Conservation (phyloP, 208 protist species). For the Crithidia acanthocephali region DNA sequence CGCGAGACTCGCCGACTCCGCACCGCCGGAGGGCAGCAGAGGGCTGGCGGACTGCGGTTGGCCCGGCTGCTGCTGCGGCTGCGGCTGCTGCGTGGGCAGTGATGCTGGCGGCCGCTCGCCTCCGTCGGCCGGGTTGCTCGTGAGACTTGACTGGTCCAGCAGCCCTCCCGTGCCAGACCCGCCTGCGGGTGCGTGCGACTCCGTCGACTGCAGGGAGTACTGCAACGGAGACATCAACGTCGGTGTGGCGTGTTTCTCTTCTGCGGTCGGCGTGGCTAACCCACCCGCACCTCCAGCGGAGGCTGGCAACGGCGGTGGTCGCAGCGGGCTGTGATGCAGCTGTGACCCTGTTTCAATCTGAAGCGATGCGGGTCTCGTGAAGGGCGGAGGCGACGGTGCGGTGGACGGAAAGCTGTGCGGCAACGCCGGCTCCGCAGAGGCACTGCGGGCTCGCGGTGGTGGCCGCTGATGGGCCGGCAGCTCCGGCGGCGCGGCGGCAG, state of each 20-base stretch:
- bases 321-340: not conserved
- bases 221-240: constrained; percentile 14
- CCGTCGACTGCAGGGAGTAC: constrained; percentile 5
- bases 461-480: constrained; percentile 23
- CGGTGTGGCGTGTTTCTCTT: not conserved
- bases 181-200: not conserved
- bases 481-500: constrained; percentile 1
- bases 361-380: too few relatives aligned
- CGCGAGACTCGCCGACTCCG: not conserved
- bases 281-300: not conserved
- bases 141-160: not conserved
- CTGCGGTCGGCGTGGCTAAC: not conserved
- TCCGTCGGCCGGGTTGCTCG: not conserved
- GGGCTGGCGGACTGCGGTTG: not conserved
- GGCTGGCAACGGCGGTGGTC: not conserved
- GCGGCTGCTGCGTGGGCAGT: not conserved
- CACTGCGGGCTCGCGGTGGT: constrained; percentile 24
- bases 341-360: too few relatives aligned
- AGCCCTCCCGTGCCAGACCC: not conserved
- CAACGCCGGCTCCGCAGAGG: constrained; percentile 6
- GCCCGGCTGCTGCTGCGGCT: too few relatives aligned
- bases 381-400: not conserved
- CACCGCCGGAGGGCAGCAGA: not conserved
- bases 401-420: not conserved
- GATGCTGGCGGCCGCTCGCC: not conserved